Evolutionary conservation across 305 asterid genomes (phyloP).

Genomic region (Fraxinus sp.): DNA sequence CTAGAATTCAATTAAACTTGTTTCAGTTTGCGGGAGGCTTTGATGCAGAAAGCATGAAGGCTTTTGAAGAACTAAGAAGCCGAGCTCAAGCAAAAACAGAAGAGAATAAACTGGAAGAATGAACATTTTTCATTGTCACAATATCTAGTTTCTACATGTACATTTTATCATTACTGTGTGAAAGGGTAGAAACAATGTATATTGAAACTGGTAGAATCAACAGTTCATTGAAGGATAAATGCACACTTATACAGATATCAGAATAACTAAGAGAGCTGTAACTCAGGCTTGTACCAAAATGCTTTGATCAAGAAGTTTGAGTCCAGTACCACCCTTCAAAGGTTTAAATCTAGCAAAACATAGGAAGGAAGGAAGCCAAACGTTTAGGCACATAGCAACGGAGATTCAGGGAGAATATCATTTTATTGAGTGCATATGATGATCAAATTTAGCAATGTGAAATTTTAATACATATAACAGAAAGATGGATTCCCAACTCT

Average conservation of each 20-base stretch:
- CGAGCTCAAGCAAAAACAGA: slow-evolving; percentile 52
- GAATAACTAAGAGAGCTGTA: not conserved
- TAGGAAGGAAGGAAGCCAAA: not conserved
- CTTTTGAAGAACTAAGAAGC: slow-evolving; percentile 96
- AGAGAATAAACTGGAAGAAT: slow-evolving; percentile 45
- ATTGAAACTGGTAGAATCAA: slow-evolving; percentile 32
- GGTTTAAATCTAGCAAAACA: not conserved
- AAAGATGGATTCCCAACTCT: not conserved
- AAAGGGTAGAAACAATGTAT: slow-evolving; percentile 30
- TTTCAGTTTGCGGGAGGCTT: slow-evolving; percentile 99
- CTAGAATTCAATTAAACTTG: not conserved
- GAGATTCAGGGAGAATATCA: not conserved
- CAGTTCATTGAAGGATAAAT: slow-evolving; percentile 16
- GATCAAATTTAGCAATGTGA: not conserved
- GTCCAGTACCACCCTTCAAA: not conserved
- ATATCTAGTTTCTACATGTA: slow-evolving; percentile 33
- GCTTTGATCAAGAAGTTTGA: not conserved
- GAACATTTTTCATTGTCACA: slow-evolving; percentile 11
- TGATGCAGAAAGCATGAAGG: slow-evolving; percentile 97
- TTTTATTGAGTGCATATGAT: not conserved
- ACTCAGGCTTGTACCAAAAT: not conserved
- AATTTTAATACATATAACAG: not conserved
- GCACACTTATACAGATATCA: slow-evolving; percentile 18
- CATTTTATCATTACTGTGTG: slow-evolving; percentile 37
- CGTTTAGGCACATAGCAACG: not conserved